phyloP scores from a whole-genome alignment of 208 protist species.

The Trypanosoma caninum region DNA sequence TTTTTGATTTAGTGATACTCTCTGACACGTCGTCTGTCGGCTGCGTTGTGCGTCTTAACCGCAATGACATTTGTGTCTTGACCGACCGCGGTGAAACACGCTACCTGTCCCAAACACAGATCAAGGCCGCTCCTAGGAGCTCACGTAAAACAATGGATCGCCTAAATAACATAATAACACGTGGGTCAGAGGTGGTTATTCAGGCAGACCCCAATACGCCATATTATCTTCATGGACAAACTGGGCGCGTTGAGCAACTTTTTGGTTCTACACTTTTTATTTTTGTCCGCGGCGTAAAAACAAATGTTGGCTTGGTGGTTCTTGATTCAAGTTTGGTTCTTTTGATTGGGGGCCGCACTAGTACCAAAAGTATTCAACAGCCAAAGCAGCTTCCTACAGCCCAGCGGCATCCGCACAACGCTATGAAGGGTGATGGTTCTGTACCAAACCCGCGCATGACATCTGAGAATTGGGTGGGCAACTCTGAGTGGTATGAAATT shows the following conservation, averaged over 20 bases:
- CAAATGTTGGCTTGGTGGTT: constrained; percentile 76
- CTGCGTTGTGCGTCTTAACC: constrained; percentile 72
- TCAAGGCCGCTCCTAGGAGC: constrained; percentile 50
- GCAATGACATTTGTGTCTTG: constrained; percentile 70
- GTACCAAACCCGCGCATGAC: constrained; percentile 26
- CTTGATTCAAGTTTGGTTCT: constrained; percentile 62
- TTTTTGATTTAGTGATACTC: constrained; percentile 85
- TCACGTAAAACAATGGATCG: constrained; percentile 63
- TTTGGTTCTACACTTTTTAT: constrained; percentile 85
- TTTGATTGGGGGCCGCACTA: constrained; percentile 70
- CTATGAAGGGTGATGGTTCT: constrained; percentile 38
- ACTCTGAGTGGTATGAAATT: constrained; percentile 34
- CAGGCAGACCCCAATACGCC: constrained; percentile 54
- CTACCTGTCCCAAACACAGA: constrained; percentile 62
- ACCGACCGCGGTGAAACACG: constrained; percentile 78
- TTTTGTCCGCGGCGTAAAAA: constrained; percentile 48
- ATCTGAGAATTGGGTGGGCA: constrained; percentile 40
- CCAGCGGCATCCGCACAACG: constrained; percentile 47
- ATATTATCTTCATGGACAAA: constrained; percentile 61
- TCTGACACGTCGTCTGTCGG: constrained; percentile 58
- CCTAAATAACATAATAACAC: constrained; percentile 68
- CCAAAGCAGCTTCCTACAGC: constrained; percentile 42
- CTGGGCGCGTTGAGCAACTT: constrained; percentile 80
- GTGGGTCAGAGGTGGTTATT: constrained; percentile 75
- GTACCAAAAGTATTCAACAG: constrained; percentile 37